Conservation (phyloP, 1,139 yeast genomes). For the Debaryomycetaceae sp. region DNA sequence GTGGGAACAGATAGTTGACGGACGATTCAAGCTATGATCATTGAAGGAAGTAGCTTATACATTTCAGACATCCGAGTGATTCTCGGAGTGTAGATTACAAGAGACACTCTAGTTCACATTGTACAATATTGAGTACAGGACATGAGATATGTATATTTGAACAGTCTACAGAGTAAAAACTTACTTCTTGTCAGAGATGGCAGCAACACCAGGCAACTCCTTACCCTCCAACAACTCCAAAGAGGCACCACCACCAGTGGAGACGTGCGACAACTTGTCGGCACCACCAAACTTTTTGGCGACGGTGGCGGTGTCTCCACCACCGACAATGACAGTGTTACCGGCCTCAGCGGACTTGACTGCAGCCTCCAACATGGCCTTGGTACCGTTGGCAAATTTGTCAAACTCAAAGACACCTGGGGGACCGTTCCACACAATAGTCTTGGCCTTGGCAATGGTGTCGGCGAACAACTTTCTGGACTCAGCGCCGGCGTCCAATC, state of each 20-base stretch:
- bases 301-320: conserved; percentile 99
- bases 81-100: too few relatives aligned
- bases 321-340: conserved; percentile 94
- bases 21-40: conserved; percentile 25
- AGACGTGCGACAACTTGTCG: conserved; percentile 90
- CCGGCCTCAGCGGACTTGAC: conserved; percentile 79
- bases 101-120: too few relatives aligned
- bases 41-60: not conserved
- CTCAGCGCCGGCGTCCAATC: conserved; percentile 90
- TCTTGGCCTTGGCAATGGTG: conserved; percentile 84
- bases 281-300: conserved; percentile 95
- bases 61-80: too few relatives aligned
- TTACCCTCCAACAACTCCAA: conserved; percentile 96
- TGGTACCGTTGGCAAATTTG: conserved; percentile 81
- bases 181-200: conserved; percentile 60
- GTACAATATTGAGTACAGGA: too few relatives aligned
- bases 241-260: conserved; percentile 99
- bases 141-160: not conserved
- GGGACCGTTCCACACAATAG: conserved; percentile 98
- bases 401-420: conserved; percentile 98
- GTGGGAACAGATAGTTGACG: conserved; percentile 44
- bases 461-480: conserved; percentile 63
- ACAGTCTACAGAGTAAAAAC: not conserved
- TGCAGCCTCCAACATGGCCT: conserved; percentile 75
- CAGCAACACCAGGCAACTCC: conserved; percentile 92